Evolutionary conservation across 129 eudicot genomes (phyloP).

Genomic region (Saposhnikovia divaricata): DNA sequence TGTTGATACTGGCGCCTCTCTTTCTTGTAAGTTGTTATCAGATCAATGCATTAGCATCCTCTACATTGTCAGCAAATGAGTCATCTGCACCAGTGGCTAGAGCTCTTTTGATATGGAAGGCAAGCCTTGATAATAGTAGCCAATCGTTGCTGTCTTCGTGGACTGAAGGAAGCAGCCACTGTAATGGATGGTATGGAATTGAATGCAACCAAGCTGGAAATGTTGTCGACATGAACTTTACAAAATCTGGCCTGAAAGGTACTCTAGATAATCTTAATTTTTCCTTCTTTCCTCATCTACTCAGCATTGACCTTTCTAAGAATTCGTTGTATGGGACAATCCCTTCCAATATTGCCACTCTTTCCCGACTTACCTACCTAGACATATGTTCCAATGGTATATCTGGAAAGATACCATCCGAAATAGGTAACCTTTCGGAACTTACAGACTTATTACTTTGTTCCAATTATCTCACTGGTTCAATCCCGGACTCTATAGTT

Average conservation of each 20-base stretch:
- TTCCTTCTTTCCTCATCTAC: slow-evolving; percentile 13
- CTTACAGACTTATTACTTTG: slow-evolving; percentile 11
- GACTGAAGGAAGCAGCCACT: neutral
- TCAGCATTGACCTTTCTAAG: slow-evolving; percentile 14
- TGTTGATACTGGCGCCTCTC: neutral
- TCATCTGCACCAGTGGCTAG: neutral
- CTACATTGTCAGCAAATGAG: neutral
- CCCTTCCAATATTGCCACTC: slow-evolving; percentile 3
- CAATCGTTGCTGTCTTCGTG: slow-evolving; percentile 10
- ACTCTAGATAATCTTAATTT: slow-evolving; percentile 12
- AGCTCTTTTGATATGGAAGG: slow-evolving; percentile 19
- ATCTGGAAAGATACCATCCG: too few relatives aligned
- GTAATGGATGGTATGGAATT: slow-evolving; percentile 20
- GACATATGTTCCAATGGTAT: too few relatives aligned
- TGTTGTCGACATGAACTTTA: slow-evolving; percentile 10
- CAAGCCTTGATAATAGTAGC: slow-evolving; percentile 15
- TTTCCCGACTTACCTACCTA: too few relatives aligned
- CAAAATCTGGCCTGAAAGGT: slow-evolving; percentile 13
- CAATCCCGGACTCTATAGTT: neutral
- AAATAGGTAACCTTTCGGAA: slow-evolving; percentile 11
- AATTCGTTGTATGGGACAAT: slow-evolving; percentile 20
- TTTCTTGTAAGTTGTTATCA: neutral
- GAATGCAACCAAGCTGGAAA: slow-evolving; percentile 1
- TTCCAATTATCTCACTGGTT: neutral
- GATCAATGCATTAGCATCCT: neutral